Evolutionary conservation across 805 yeast species (phyloP).

Genomic region (Groenewaldozyma salmanticensis): DNA sequence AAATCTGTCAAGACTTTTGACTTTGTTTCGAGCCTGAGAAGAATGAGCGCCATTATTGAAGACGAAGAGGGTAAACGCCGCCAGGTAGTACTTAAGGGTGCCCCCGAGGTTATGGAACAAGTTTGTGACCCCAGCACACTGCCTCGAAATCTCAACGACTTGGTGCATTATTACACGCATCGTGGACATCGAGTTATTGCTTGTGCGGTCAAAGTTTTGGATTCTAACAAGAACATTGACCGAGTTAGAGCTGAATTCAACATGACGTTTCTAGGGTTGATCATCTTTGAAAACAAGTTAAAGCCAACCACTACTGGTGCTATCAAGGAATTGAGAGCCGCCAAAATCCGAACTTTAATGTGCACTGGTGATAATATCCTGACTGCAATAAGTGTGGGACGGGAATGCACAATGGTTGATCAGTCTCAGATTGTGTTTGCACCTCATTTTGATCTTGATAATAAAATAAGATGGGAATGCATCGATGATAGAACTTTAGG

Average conservation of each 20-base stretch:
- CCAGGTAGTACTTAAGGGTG: constrained; percentile 51
- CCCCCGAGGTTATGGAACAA: constrained; percentile 85
- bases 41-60: constrained; percentile 80
- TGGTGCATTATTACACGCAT: constrained; percentile 80
- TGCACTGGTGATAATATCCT: constrained; percentile 96
- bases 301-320: constrained; percentile 60
- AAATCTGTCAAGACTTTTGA: constrained; percentile 58
- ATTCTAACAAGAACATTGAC: constrained; percentile 14
- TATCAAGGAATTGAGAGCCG: constrained; percentile 48
- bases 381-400: constrained; percentile 89
- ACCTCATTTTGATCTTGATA: constrained; percentile 50
- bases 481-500: constrained; percentile 35
- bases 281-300: constrained; percentile 84
- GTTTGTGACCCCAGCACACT: constrained; percentile 64
- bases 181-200: constrained; percentile 94
- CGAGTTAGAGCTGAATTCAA: constrained; percentile 64
- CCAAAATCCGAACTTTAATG: constrained; percentile 79
- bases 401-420: constrained; percentile 63
- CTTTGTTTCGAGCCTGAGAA: constrained; percentile 70
- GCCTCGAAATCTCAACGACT: constrained; percentile 65
- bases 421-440: constrained; percentile 43
- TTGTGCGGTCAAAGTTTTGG: constrained; percentile 60
- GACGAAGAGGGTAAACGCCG: constrained; percentile 33
- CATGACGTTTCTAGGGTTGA: constrained; percentile 74
- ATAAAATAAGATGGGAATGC: constrained; percentile 29